Conservation (phyloP, 106 monocot genomes). For the Acorus gramineus region DNA sequence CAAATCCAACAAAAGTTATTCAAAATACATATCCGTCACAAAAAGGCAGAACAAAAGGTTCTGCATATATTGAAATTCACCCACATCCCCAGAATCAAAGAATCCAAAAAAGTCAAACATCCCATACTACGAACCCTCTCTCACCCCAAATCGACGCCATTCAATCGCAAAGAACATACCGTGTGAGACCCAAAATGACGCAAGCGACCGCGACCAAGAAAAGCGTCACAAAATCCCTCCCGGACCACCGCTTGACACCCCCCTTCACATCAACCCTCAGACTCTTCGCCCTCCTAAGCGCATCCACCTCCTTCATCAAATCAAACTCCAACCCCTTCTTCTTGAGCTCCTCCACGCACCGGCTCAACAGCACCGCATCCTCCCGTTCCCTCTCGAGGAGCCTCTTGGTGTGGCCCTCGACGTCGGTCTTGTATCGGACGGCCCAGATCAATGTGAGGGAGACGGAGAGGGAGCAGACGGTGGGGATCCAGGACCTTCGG, state of each 20-base stretch:
- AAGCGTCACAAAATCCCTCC: slow-evolving; percentile 30
- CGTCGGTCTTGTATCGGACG: slow-evolving; percentile 60
- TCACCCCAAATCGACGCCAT: background rate
- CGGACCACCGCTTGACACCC: slow-evolving; percentile 24
- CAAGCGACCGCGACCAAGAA: slow-evolving; percentile 45
- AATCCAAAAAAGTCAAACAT: background rate
- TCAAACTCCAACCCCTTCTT: slow-evolving; percentile 78
- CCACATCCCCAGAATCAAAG: background rate
- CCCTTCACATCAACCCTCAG: slow-evolving; percentile 43
- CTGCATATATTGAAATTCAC: too few species aligned
- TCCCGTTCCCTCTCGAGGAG: slow-evolving; percentile 72
- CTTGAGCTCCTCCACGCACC: slow-evolving; percentile 78
- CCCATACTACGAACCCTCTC: too few species aligned
- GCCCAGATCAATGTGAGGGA: slow-evolving; percentile 69
- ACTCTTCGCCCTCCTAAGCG: slow-evolving; percentile 77
- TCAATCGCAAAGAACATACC: slow-evolving; percentile 47
- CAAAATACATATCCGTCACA: too few species aligned
- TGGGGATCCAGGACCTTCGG: slow-evolving; percentile 70
- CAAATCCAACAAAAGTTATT: too few species aligned
- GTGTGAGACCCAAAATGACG: slow-evolving; percentile 34
- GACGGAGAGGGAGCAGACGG: slow-evolving; percentile 33
- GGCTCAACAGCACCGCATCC: slow-evolving; percentile 44
- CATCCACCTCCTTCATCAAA: slow-evolving; percentile 82
- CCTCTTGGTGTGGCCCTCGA: slow-evolving; percentile 34
- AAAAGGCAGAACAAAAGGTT: too few species aligned